These are phyloP conservation scores for Aegle marmelos DNA, from an alignment of 345 rosid genomes.

Conservation along the genomic window DNA sequence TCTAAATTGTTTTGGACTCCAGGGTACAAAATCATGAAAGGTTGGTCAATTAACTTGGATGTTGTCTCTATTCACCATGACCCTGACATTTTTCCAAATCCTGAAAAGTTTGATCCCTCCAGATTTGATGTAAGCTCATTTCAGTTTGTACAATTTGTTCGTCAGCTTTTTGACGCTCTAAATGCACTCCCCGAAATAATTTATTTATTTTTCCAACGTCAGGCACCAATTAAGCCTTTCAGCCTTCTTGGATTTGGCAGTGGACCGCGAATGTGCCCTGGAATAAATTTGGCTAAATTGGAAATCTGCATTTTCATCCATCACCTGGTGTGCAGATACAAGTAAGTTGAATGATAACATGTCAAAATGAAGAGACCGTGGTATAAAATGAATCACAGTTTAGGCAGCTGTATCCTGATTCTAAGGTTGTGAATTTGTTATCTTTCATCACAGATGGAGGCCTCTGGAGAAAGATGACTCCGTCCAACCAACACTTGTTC, in stretches of 20 bases:
- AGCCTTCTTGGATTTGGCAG: conserved; percentile 68
- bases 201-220: conserved; percentile 7
- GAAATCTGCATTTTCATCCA: conserved; percentile 65
- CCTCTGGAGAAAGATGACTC: conserved; percentile 49
- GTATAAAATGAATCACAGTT: too few relatives aligned
- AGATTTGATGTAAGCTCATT: conserved; percentile 48
- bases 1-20: conserved; percentile 7
- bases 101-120: conserved; percentile 46
- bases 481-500: conserved; percentile 58
- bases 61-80: conserved; percentile 71
- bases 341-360: conserved; percentile 31
- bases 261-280: conserved; percentile 71
- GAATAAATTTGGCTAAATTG: conserved; percentile 65
- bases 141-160: neutral
- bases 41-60: conserved; percentile 68
- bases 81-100: conserved; percentile 41
- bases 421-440: neutral
- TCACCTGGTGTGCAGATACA: conserved; percentile 57
- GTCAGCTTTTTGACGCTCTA: neutral
- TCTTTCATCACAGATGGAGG: conserved; percentile 41
- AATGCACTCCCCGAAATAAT: neutral
- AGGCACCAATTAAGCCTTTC: conserved; percentile 47
- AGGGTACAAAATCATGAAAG: conserved; percentile 54
- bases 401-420: neutral
- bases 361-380: neutral